Evolutionary conservation across 306 rosid genomes (phyloP).

Genomic region (Ceratonia siliqua): DNA sequence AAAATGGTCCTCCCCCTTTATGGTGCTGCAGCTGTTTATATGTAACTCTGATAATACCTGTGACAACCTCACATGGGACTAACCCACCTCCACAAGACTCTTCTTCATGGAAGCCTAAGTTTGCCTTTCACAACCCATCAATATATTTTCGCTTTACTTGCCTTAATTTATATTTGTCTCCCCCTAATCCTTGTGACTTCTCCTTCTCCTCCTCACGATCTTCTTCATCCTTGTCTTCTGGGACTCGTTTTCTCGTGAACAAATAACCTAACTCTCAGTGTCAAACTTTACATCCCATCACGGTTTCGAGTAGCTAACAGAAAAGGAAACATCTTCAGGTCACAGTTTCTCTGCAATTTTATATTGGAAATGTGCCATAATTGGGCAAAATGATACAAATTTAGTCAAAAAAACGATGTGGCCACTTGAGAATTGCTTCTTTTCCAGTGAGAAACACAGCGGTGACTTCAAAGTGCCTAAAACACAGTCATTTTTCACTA

Average conservation of each 20-base stretch:
- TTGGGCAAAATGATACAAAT: too few species aligned
- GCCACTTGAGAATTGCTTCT: slow-evolving; percentile 40
- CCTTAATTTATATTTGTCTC: slow-evolving; percentile 32
- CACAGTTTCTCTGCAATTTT: too few species aligned
- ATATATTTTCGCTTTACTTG: background rate
- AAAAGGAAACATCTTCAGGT: too few species aligned
- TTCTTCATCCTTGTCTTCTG: slow-evolving; percentile 23
- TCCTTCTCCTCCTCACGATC: slow-evolving; percentile 7
- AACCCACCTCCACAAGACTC: slow-evolving; percentile 43
- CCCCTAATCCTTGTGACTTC: slow-evolving; percentile 34
- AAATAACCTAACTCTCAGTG: slow-evolving; percentile 6
- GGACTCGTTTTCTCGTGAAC: slow-evolving; percentile 32
- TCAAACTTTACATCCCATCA: slow-evolving; percentile 7
- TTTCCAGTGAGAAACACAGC: background rate
- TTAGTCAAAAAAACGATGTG: slow-evolving; percentile 18
- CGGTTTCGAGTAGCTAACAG: slow-evolving; percentile 5
- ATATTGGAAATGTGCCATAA: too few species aligned
- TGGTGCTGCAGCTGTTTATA: slow-evolving; percentile 37
- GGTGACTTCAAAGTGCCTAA: too few species aligned
- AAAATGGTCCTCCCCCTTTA: slow-evolving; percentile 44
- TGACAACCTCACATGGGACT: slow-evolving; percentile 54
- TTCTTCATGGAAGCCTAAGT: slow-evolving; percentile 20
- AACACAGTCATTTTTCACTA: too few species aligned
- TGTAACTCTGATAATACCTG: slow-evolving; percentile 33
- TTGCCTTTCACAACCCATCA: too few species aligned